phyloP scores from a whole-genome alignment of 2,329 filamentous ascomycete genomes.

The Colletotrichum nymphaeae region DNA sequence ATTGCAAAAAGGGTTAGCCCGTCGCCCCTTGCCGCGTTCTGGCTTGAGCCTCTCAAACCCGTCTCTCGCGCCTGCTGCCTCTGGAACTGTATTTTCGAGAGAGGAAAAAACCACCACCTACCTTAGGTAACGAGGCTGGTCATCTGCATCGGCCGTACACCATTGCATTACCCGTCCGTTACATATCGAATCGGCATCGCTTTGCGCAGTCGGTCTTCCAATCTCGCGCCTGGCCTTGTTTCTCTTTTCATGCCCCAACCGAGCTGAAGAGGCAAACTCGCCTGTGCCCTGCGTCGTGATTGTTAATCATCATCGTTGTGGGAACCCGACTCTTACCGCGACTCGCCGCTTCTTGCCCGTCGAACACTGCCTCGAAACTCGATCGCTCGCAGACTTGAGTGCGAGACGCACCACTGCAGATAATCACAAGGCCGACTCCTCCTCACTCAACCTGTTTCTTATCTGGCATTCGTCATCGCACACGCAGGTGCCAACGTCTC shows the following conservation, averaged over 20 bases:
- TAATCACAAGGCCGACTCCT: not conserved
- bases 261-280: constrained; percentile 27
- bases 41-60: constrained; percentile 10
- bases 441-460: not conserved
- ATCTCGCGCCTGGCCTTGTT: not conserved
- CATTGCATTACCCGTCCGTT: not conserved
- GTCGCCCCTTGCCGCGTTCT: not conserved
- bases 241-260: constrained; percentile 13
- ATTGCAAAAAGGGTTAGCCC: not conserved
- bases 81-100: not conserved
- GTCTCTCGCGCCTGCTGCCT: constrained; percentile 1
- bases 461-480: not conserved
- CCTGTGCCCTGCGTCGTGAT: constrained; percentile 32
- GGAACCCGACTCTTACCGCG: constrained; percentile 19
- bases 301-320: constrained; percentile 22
- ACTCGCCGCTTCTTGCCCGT: not conserved
- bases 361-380: not conserved
- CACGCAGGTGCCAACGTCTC: not conserved
- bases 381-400: constrained; percentile 23
- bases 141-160: not conserved
- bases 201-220: not conserved
- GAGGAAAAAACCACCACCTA: constrained; percentile 7
- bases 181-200: not conserved
- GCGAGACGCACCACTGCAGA: not conserved
- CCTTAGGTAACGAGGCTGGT: constrained; percentile 1